Evolutionary conservation across 108 stramenopile species (phyloP).

Genomic region (Cyclotella kingstonii): DNA sequence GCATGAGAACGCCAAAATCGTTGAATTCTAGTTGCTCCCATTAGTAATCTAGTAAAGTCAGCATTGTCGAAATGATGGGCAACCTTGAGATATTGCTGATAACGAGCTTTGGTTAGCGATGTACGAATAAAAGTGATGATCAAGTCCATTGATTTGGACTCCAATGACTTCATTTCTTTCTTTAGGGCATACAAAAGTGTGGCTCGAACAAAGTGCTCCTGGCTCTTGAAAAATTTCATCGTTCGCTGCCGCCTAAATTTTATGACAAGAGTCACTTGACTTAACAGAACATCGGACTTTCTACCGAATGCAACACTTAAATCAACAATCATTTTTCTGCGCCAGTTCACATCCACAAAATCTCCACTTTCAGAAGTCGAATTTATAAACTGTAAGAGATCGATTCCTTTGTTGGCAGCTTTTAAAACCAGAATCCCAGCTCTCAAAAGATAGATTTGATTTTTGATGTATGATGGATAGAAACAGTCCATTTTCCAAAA

Average conservation of each 20-base stretch:
- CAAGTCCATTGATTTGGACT: constrained; percentile 2
- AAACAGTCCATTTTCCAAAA: constrained; percentile 21
- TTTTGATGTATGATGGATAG: constrained; percentile 13
- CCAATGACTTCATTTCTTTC: constrained; percentile 10
- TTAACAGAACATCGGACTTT: not conserved
- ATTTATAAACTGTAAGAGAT: not conserved
- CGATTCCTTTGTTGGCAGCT: constrained; percentile 4
- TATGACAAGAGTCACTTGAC: constrained; percentile 2
- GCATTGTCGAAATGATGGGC: not conserved
- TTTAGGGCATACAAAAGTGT: constrained; percentile 8
- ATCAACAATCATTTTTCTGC: constrained; percentile 9
- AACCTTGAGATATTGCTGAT: not conserved
- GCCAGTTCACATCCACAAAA: constrained; percentile 1
- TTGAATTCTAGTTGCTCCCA: constrained; percentile 4
- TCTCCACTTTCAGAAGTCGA: not conserved
- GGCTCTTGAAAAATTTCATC: not conserved
- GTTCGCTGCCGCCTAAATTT: constrained; percentile 13
- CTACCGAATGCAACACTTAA: constrained; percentile 6
- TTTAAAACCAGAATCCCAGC: constrained; percentile 20
- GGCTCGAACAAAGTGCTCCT: constrained; percentile 11
- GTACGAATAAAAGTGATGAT: constrained; percentile 11
- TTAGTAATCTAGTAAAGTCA: not conserved
- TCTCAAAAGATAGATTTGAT: constrained; percentile 5
- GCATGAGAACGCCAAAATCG: constrained; percentile 2
- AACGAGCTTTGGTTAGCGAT: constrained; percentile 2